Percentiles rank a stretch among this genome's conserved stretches.
These are phyloP conservation scores for Orobanche coerulescens DNA, from an alignment of 257 asterid species.

Conservation along the genomic window DNA sequence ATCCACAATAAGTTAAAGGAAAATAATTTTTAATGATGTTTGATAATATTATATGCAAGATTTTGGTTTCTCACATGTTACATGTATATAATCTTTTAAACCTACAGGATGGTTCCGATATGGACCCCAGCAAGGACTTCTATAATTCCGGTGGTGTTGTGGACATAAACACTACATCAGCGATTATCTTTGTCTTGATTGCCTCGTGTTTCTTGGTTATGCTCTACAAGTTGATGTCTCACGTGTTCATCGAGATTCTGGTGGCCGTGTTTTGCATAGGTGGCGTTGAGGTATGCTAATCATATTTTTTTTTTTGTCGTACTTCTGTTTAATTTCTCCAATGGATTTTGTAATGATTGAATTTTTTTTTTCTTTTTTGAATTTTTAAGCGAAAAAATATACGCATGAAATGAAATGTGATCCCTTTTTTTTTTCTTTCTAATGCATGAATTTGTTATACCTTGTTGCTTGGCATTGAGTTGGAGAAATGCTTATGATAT, in stretches of 20 bases:
- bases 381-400: not conserved
- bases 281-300: constrained; percentile 75
- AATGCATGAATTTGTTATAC: no score
- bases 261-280: constrained; percentile 92
- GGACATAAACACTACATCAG: constrained; percentile 71
- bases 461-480: no score
- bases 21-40: not conserved
- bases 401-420: no score
- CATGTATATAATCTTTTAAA: not conserved
- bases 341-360: not conserved
- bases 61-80: not conserved
- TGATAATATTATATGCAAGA: not conserved
- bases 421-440: no score
- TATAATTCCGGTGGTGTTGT: constrained; percentile 48
- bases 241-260: constrained; percentile 74
- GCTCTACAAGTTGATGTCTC: constrained; percentile 91
- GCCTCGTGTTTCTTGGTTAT: constrained; percentile 89
- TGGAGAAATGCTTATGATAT: no score
- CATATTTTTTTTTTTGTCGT: not conserved
- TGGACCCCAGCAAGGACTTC: constrained; percentile 33
- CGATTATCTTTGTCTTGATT: constrained; percentile 65
- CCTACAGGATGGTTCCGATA: constrained; percentile 80
- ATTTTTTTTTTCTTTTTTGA: not conserved
- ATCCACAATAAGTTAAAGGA: not conserved
- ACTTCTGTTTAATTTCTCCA: not conserved